Base-by-base conservation (phyloP, 805 yeast genomes). In the Zygosaccharomyces rouxii region DNA sequence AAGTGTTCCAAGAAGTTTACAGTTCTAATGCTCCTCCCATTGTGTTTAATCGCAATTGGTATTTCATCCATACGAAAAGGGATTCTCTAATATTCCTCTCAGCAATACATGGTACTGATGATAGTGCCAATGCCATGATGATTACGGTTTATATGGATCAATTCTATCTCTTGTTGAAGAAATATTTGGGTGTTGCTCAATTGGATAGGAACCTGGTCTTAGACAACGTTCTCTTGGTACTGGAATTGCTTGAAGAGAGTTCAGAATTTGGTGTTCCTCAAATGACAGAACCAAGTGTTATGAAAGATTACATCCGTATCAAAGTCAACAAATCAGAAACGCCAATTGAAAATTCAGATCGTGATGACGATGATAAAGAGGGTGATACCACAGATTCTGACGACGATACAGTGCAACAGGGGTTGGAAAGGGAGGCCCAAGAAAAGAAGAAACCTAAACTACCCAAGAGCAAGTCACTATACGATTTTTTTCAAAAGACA, bases 241-340 rank as follows among this genome's bases (percentile, higher is more conserved):
- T 84, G 66, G 97, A 89, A 63, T 69, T 89, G n/a, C 67, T 89
- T 38, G 97, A 89, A 62, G 97, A 89, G 61, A 85, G 89, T 74
- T 77, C 87, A 80, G 97, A 89, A 65, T 85, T 78, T 66, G 97
- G 97, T 7, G 69, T 85, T n/a, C 81, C 89, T 1, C 97, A 89
- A 67, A 72, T 85, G 46, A 86, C 96, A 0, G 96, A 89, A 59
- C 78, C 81, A 44, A 84, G 83, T 53, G 77, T 89, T 10, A 72
- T 89, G 47, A 81, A 80, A 58, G 96, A 89, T 62, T 89, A 85
- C 60, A 83, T 85, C 54, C 83, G 86, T 50, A 73, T 83, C 43
- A 78, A 79, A 43, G 68, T 74, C 38, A 72, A 73, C 54, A 53
- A 69, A 45, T 69, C 76, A 21, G 67, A 66, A 26, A 58, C 60